A percentile compares a stretch with the other conserved stretches of the same genome.
These are phyloP conservation scores for Pseudozyma hubeiensis DNA, from an alignment of 1,284 basidiomycete species.

Conservation along the genomic window DNA sequence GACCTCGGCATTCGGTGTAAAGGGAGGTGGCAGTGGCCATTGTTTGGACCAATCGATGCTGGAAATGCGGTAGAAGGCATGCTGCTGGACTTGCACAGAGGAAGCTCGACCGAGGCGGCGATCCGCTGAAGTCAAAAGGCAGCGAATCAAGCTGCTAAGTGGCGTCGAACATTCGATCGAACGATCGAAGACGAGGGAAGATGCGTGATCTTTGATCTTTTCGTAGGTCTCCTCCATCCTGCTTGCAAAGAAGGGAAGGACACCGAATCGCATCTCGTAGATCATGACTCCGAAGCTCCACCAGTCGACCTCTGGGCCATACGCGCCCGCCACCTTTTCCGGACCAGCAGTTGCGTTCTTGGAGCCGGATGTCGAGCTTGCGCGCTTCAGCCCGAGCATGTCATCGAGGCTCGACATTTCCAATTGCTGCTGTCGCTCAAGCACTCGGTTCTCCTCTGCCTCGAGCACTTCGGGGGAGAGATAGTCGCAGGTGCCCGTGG, in stretches of 20 bases:
- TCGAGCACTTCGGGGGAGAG: conserved; percentile 66
- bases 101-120: conserved; percentile 50
- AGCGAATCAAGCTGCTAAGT: conserved; percentile 43
- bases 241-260: conserved; percentile 63
- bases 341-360: neutral
- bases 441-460: conserved; percentile 58
- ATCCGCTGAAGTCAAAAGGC: conserved; percentile 39
- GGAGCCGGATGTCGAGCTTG: neutral
- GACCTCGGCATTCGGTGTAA: conserved; percentile 51
- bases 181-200: conserved; percentile 40
- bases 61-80: conserved; percentile 44
- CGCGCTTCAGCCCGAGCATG: conserved; percentile 25
- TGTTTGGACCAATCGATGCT: conserved; percentile 56
- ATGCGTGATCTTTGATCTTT: conserved; percentile 60
- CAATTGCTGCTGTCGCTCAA: conserved; percentile 31
- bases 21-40: conserved; percentile 53
- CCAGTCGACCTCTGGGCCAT: conserved; percentile 67
- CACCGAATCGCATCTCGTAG: conserved; percentile 66
- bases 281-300: conserved; percentile 67
- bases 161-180: conserved; percentile 32
- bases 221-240: conserved; percentile 61
- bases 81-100: conserved; percentile 52
- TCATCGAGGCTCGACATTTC: conserved; percentile 35
- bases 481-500: conserved; percentile 67
- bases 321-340: conserved; percentile 48